phyloP scores from a whole-genome alignment of 164 flowering plant genomes.

The Warburgia ugandensis region DNA sequence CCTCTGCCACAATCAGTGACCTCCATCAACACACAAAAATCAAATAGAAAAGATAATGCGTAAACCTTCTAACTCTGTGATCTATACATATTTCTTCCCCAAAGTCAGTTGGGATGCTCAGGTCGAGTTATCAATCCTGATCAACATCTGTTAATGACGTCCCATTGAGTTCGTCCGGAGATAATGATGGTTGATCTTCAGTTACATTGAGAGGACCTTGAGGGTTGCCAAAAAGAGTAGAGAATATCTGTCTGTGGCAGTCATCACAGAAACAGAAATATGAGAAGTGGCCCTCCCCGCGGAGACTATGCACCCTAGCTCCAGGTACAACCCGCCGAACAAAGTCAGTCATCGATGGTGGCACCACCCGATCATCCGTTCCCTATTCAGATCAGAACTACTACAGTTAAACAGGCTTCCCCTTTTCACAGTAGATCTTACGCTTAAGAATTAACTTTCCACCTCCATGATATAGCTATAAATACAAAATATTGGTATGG shows the following conservation, averaged over 20 bases:
- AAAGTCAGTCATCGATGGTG: conserved; percentile 62
- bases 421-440: neutral
- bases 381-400: conserved; percentile 66
- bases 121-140: neutral
- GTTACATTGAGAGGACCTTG: conserved; percentile 38
- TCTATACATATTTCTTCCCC: conserved; percentile 1
- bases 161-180: conserved; percentile 4
- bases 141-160: conserved; percentile 2
- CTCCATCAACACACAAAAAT: no score
- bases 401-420: no score
- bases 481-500: no score
- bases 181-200: conserved; percentile 17
- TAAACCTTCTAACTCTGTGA: no score
- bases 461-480: no score
- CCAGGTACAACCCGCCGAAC: conserved; percentile 53
- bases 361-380: conserved; percentile 69
- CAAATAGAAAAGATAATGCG: no score
- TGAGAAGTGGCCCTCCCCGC: conserved; percentile 83
- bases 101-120: neutral
- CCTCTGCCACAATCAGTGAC: no score
- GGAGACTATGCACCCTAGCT: conserved; percentile 64
- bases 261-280: conserved; percentile 77
- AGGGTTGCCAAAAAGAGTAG: conserved; percentile 67
- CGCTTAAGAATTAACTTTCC: neutral
- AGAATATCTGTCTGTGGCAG: conserved; percentile 69